A percentile compares a stretch with the other conserved stretches of the same genome.
phyloP scores from a whole-genome alignment of 2,329 filamentous ascomycete species.

The Nigrospora sphaerica region DNA sequence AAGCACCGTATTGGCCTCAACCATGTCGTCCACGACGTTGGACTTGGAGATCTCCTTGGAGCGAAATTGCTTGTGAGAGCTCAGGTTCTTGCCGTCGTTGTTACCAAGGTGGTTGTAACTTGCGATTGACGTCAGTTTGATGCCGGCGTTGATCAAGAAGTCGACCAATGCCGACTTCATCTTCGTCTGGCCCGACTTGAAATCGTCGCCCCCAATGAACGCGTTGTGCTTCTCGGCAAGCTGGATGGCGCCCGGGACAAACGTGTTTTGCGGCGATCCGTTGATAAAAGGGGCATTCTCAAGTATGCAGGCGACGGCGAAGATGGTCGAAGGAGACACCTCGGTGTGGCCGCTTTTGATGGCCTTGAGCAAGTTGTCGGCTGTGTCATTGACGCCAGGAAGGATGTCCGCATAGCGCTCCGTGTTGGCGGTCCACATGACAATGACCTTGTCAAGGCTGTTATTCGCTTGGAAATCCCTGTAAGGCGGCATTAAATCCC shows the following conservation, averaged over 20 bases:
- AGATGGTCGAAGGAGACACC: slow-evolving; percentile 91
- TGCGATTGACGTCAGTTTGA: slow-evolving; percentile 97
- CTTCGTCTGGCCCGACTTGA: slow-evolving; percentile 99
- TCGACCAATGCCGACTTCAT: slow-evolving; percentile 99
- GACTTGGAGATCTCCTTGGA: slow-evolving; percentile 99
- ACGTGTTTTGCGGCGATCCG: slow-evolving; percentile 97
- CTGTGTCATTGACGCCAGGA: slow-evolving; percentile 88
- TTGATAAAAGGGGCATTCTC: slow-evolving; percentile 95
- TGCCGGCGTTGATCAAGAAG: slow-evolving; percentile 96
- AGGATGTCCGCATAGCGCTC: slow-evolving; percentile 91
- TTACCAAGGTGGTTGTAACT: slow-evolving; percentile 99
- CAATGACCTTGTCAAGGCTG: slow-evolving; percentile 86
- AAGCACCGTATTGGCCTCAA: slow-evolving; percentile 85
- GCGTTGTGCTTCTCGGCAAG: slow-evolving; percentile 80
- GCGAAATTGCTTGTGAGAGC: slow-evolving; percentile 95
- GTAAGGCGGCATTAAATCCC: not conserved
- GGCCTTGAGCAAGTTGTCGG: slow-evolving; percentile 82
- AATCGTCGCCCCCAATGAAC: slow-evolving; percentile 97
- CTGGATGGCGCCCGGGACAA: slow-evolving; percentile 86
- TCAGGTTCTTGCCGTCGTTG: slow-evolving; percentile 98
- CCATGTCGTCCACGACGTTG: slow-evolving; percentile 99
- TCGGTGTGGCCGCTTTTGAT: slow-evolving; percentile 85
- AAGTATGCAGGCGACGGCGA: slow-evolving; percentile 88
- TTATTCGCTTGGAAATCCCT: slow-evolving; percentile 86
- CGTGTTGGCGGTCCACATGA: slow-evolving; percentile 98